Conservation (phyloP, 805 yeast genomes). For the Spathaspora arborariae region DNA sequence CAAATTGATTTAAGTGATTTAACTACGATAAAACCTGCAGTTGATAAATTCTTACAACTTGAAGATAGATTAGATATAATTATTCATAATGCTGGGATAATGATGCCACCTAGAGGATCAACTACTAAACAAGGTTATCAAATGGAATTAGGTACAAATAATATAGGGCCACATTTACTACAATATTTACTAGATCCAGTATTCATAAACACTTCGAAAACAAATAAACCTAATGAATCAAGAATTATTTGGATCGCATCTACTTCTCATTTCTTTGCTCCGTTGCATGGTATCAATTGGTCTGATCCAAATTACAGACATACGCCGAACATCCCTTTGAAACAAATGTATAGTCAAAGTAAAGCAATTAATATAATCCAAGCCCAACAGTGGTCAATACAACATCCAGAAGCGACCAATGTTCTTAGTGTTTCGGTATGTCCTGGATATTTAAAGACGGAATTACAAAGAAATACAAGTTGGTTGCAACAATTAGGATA, state of each 20-base stretch:
- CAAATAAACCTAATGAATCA: conserved; percentile 19
- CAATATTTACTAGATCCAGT: conserved; percentile 36
- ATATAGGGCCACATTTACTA: conserved; percentile 43
- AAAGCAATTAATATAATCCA: conserved; percentile 39
- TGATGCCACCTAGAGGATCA: conserved; percentile 24
- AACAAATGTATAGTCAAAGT: conserved; percentile 36
- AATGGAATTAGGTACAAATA: conserved; percentile 44
- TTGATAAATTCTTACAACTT: conserved; percentile 14
- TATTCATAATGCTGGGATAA: conserved; percentile 24
- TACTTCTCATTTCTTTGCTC: conserved; percentile 24
- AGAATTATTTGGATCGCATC: conserved; percentile 47
- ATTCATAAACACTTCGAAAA: conserved; percentile 26
- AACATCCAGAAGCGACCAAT: conserved; percentile 22
- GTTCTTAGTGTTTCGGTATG: conserved; percentile 33
- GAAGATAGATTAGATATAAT: conserved; percentile 16
- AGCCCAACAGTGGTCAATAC: conserved; percentile 28
- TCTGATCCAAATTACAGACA: conserved; percentile 25
- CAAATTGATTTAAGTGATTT: conserved; percentile 40
- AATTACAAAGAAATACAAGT: conserved; percentile 26
- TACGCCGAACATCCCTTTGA: conserved; percentile 8
- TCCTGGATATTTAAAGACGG: conserved; percentile 39
- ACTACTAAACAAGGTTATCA: conserved; percentile 42
- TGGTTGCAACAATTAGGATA: conserved; percentile 1
- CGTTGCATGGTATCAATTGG: conserved; percentile 29
- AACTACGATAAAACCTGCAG: conserved; percentile 35